Evolutionary conservation across 805 yeast genomes (phyloP).

Genomic region (Candida ficus): DNA sequence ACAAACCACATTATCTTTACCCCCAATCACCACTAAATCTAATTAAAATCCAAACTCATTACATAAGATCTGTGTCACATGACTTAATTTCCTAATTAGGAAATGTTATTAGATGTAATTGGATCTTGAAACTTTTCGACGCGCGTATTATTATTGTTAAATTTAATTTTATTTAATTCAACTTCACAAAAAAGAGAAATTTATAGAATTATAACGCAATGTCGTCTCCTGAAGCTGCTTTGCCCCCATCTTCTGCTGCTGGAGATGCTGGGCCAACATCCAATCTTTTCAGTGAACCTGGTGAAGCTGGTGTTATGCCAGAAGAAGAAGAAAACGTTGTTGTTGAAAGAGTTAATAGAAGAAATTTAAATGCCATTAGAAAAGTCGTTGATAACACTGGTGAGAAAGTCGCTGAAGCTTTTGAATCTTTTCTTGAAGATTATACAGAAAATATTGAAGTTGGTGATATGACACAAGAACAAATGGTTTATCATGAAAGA

Average conservation of each 20-base stretch:
- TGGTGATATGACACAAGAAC: slow-evolving; percentile 25
- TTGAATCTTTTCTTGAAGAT: slow-evolving; percentile 76
- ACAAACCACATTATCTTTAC: too few relatives aligned
- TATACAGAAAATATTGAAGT: slow-evolving; percentile 39
- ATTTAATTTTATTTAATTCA: neutral
- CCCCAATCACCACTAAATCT: too few relatives aligned
- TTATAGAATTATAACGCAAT: slow-evolving; percentile 1
- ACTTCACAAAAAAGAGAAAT: neutral
- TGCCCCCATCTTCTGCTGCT: slow-evolving; percentile 21
- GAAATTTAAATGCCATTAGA: slow-evolving; percentile 65
- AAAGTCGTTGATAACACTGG: slow-evolving; percentile 89
- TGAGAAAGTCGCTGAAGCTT: slow-evolving; percentile 87
- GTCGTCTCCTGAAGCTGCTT: slow-evolving; percentile 18
- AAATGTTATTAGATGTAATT: slow-evolving; percentile 14
- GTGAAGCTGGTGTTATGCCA: slow-evolving; percentile 6
- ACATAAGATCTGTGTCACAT: neutral
- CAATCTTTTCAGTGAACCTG: slow-evolving; percentile 20
- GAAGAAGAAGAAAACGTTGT: slow-evolving; percentile 11
- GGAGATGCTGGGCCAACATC: slow-evolving; percentile 17
- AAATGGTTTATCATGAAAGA: slow-evolving; percentile 30
- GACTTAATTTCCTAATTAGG: slow-evolving; percentile 13
- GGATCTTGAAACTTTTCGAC: slow-evolving; percentile 2
- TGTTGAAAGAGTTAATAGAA: slow-evolving; percentile 38
- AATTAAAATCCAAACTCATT: neutral
- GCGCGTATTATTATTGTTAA: neutral